These are phyloP conservation scores for Scheffersomyces parashehatae DNA, from an alignment of 1,139 yeast genomes.

Conservation along the genomic window DNA sequence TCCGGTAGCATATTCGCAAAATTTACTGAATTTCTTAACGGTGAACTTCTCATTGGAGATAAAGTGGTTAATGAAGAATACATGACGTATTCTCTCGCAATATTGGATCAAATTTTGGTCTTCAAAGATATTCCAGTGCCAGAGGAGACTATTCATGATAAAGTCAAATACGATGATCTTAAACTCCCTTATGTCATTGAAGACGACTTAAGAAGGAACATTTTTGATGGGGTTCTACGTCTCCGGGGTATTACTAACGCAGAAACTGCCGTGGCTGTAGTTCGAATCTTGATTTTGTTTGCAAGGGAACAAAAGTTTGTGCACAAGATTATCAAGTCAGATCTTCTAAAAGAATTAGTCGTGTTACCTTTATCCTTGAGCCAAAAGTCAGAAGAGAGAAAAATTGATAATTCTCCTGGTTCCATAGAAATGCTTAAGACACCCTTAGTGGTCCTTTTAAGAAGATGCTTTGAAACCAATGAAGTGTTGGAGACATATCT, in stretches of 20 bases:
- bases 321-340: constrained; percentile 42
- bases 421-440: constrained; percentile 14
- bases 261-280: constrained; percentile 50
- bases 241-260: constrained; percentile 41
- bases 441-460: constrained; percentile 45
- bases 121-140: constrained; percentile 43
- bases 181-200: constrained; percentile 22
- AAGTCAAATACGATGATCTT: constrained; percentile 5
- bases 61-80: constrained; percentile 41
- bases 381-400: constrained; percentile 10
- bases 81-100: constrained; percentile 51
- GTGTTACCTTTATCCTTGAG: constrained; percentile 7
- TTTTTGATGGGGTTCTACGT: constrained; percentile 46
- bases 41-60: constrained; percentile 29
- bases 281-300: constrained; percentile 54
- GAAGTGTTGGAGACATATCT: constrained; percentile 52
- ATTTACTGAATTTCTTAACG: constrained; percentile 38
- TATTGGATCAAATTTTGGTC: constrained; percentile 51
- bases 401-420: constrained; percentile 13
- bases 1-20: constrained; percentile 20
- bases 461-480: constrained; percentile 70
- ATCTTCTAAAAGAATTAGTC: constrained; percentile 24
- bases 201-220: constrained; percentile 23
- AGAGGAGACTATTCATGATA: constrained; percentile 14
- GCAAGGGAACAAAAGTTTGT: constrained; percentile 47